A percentile compares a stretch with the other conserved stretches of the same genome.
phyloP scores from a whole-genome alignment of 75 land plant species.

The Cupressus sempervirens region DNA sequence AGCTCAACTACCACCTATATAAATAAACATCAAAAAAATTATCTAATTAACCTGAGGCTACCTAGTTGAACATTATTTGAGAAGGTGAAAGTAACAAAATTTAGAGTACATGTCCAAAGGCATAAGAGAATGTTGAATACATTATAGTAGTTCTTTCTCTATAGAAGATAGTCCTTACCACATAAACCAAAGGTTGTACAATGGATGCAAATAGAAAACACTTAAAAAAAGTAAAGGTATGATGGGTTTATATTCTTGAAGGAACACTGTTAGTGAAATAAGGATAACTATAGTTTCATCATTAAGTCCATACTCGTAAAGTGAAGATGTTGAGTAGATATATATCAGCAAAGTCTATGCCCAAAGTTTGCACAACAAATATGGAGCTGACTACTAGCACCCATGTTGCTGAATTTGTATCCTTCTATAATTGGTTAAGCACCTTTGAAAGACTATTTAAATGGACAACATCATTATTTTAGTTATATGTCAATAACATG shows the following conservation, averaged over 20 bases:
- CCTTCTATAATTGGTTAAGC: slow-evolving; percentile 68
- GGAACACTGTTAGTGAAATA: background rate
- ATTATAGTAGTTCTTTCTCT: too few relatives aligned
- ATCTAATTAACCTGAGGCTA: too few relatives aligned
- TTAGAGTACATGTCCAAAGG: too few relatives aligned
- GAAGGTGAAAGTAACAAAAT: too few relatives aligned
- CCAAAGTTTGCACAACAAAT: slow-evolving; percentile 44
- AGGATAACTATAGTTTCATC: background rate
- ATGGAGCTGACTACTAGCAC: slow-evolving; percentile 71
- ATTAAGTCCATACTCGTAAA: slow-evolving; percentile 40
- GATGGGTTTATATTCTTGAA: slow-evolving; percentile 18
- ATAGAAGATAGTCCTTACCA: too few relatives aligned
- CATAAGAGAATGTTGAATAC: too few relatives aligned
- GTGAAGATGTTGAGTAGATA: slow-evolving; percentile 37
- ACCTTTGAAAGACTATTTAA: slow-evolving; percentile 55
- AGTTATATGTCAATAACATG: background rate
- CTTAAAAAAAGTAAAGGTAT: slow-evolving; percentile 21
- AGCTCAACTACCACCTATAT: too few relatives aligned
- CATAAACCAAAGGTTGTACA: too few relatives aligned
- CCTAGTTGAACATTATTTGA: too few relatives aligned
- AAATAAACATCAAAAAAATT: too few relatives aligned
- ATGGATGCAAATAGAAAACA: slow-evolving; percentile 8
- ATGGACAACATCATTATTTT: background rate
- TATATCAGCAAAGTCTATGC: slow-evolving; percentile 74
- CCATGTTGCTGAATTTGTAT: slow-evolving; percentile 90